These are phyloP conservation scores for Purpureocillium lavendulum DNA, from an alignment of 2,329 filamentous ascomycete species.

Conservation along the genomic window DNA sequence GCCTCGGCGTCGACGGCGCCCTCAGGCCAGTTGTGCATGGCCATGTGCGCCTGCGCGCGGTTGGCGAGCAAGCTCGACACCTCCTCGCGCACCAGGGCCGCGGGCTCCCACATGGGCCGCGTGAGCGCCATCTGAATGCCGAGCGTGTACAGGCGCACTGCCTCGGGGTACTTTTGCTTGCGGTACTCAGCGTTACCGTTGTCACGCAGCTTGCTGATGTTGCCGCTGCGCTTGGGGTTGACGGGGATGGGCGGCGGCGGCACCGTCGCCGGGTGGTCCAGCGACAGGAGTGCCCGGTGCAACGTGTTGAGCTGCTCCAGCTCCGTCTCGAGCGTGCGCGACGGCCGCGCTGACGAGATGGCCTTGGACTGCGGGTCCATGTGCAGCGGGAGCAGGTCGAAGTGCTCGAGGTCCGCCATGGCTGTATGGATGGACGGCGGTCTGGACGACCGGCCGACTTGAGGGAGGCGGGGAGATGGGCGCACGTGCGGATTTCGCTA, in stretches of 20 bases:
- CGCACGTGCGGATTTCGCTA: too few relatives aligned
- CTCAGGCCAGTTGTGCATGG: conserved; percentile 71
- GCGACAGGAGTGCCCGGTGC: conserved; percentile 61
- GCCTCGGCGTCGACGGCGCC: conserved; percentile 80
- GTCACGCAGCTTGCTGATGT: conserved; percentile 87
- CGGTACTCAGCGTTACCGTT: conserved; percentile 76
- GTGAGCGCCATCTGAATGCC: conserved; percentile 82
- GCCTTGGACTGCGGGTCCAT: conserved; percentile 78
- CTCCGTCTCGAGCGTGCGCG: conserved; percentile 50
- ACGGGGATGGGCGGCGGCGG: conserved; percentile 85
- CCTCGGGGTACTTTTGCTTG: conserved; percentile 66
- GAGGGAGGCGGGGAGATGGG: neutral
- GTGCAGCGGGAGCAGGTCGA: conserved; percentile 72
- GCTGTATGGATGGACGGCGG: conserved; percentile 8
- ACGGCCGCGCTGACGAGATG: conserved; percentile 42
- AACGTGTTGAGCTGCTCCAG: conserved; percentile 70
- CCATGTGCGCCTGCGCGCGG: conserved; percentile 85
- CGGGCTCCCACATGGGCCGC: conserved; percentile 82
- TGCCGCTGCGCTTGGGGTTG: conserved; percentile 82
- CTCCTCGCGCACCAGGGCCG: conserved; percentile 77
- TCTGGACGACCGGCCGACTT: neutral
- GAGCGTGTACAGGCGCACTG: conserved; percentile 73
- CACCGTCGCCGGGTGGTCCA: conserved; percentile 41
- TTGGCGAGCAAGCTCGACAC: conserved; percentile 73
- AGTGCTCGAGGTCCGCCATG: conserved; percentile 60